These are phyloP conservation scores for Exserohilum turcica DNA, from an alignment of 2,329 filamentous ascomycete genomes.

Conservation along the genomic window DNA sequence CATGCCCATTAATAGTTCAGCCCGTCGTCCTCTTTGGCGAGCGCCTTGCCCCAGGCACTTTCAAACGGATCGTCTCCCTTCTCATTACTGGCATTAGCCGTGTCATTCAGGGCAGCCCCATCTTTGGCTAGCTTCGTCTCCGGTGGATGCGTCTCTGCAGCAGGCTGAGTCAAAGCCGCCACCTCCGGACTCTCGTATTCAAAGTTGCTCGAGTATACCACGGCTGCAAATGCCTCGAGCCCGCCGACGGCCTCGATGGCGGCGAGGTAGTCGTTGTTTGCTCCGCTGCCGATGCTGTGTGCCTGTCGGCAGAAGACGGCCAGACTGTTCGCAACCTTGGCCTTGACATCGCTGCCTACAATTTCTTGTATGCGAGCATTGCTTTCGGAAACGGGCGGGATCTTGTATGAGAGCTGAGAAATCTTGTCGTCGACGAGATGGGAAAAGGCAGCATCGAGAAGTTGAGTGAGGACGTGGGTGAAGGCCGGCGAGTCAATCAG, in stretches of 20 bases:
- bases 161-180: slow-evolving; percentile 8
- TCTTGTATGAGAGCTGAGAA: slow-evolving; percentile 76
- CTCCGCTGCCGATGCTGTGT: slow-evolving; percentile 76
- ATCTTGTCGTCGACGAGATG: slow-evolving; percentile 83
- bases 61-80: slow-evolving; percentile 63
- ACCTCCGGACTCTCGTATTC: slow-evolving; percentile 56
- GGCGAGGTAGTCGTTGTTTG: slow-evolving; percentile 56
- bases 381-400: slow-evolving; percentile 52
- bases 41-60: slow-evolving; percentile 71
- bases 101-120: slow-evolving; percentile 59
- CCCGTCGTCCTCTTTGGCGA: slow-evolving; percentile 52
- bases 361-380: slow-evolving; percentile 58
- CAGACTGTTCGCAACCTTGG: slow-evolving; percentile 85
- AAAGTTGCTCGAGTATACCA: slow-evolving; percentile 86
- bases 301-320: slow-evolving; percentile 91
- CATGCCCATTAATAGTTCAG: slow-evolving; percentile 15
- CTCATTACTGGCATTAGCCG: slow-evolving; percentile 19
- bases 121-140: slow-evolving; percentile 55
- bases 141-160: slow-evolving; percentile 53
- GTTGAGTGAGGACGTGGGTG: slow-evolving; percentile 78
- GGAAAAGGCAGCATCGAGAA: slow-evolving; percentile 87
- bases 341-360: slow-evolving; percentile 57
- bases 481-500: slow-evolving; percentile 94
- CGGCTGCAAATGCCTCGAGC: slow-evolving; percentile 81
- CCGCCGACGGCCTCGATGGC: slow-evolving; percentile 78